Evolutionary conservation across 2,329 filamentous ascomycete genomes (phyloP), one percentile per base, ranked within the genome.

Genomic region (Fusarium anthophilum): DNA sequence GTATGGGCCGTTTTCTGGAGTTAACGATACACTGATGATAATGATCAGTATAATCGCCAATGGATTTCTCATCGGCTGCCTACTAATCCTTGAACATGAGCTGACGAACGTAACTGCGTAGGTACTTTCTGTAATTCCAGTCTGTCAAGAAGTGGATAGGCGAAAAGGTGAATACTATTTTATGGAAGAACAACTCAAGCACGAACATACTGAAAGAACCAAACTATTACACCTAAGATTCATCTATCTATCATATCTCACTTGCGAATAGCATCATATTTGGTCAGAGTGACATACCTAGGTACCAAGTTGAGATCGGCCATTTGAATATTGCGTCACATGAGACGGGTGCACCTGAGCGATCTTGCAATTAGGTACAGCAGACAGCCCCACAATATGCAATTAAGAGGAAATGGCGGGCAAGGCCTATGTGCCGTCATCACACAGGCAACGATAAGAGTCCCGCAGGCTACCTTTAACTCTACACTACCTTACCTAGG

Each of bases 391-490:
- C 80, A 77, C 76, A 56, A 78, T 80, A 80, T 72, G 50, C 54
- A 54, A 66, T 66, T 60, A 70, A 53, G 43, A 45, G 48, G 30
- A 45, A 56, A 66, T 50, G 38, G 51, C 41, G 45, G 67, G 53
- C 53, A 70, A 65, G 44, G 51, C 39, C 39, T 35, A 61, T 67
- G 77, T 80, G 78, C 80, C 79, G 80, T 82, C 80, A 81, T 81
- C 78, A 74, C 74, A 76, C 63, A 78, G 77, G 77, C 76, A 79
- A 65, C 77, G 77, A 79, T 79, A 79, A 79, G 77, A 77, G 72
- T 74, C 58, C 77, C 66, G 58, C 48, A 79, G 76, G 77, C 76
- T 78, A 32, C 72, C 61, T 48, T 59, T 35, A 66, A 68, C 66
- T 68, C 56, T 57, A 64, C 59, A 59, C 65, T 69, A 73, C 67